Evolutionary conservation across 164 flowering plant species (phyloP), one percentile per base, ranked within the genome.

Genomic region (Chimonanthus salicifolius): DNA sequence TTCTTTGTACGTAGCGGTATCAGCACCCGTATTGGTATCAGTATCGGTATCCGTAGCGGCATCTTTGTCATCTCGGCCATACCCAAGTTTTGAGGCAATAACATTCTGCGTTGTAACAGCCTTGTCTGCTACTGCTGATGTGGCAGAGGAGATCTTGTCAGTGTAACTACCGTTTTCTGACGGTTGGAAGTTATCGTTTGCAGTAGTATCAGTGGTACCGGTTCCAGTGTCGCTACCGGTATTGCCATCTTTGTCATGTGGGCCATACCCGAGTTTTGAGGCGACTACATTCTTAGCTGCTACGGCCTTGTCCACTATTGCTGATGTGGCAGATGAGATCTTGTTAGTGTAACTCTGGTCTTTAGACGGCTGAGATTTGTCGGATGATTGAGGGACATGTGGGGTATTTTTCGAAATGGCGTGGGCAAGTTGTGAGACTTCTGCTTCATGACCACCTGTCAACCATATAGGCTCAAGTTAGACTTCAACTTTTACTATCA

Each of bases 381-480:
- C 0, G 48, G 46, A 5, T 13, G 46, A 4, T 4, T 20, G 11
- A 2, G 66, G 44, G 45, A 20, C 44, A 2, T 74, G 16, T 43
- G 77, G 76, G 16, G 73, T 43, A 49, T 66, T 62, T 47, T 67
- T 51, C 11, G 58, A 33, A 86, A 89, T 77, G 21, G 79, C 85
- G 7, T 64, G 86, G 2, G 80, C 64, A 18, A 88, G 49, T 0
- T 86, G 82, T 4, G 73, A 33, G 9, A 82, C 63, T 20, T 79
- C 86, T 2, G 70, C 79, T 72, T 84, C 89, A 49, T 83, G 73
- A 0, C 77, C 87, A 64, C 87, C 90, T 87, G 83, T 46, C 68
- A 15, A 9, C 46, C 33, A 33, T 33, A 33, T 33, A 33, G 33
- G 2, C 33, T 33, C 33, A 0, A 1, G 2, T 33, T 33, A 1